Evolutionary conservation across 2,329 filamentous ascomycete genomes (phyloP), one percentile per base, ranked within the genome.

Genomic region (Cladosporium sp.): DNA sequence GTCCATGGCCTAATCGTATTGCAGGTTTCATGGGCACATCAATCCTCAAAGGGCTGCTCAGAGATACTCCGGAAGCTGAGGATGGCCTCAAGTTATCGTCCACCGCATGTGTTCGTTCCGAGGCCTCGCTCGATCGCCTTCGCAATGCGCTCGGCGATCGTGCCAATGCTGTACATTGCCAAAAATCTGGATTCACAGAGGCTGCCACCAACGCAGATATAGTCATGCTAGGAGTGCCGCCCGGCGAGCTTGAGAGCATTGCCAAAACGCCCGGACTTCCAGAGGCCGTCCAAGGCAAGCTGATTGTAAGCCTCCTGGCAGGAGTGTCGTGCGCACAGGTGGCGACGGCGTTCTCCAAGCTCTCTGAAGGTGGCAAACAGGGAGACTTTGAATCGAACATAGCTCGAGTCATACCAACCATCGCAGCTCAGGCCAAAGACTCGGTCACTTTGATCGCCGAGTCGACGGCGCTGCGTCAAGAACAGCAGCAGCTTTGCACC

Each of bases 1-100:
- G n/a, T 16, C 7, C 44, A 21, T 10, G 18, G 11, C 11, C 60
- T 62, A 21, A 62, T 14, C n/a, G 14, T 7, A 12, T 44, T 23
- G 33, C 49, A 72, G 70, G 70, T 18, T 70, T 69, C 57, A 71
- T 72, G 67, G 70, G 70, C 21, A 68, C 70, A 14, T 69, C 69
- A 16, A 66, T 72, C 5, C 65, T 72, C 28, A 65, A 71, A 59
- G 70, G 69, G 1, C 66, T 62, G 14, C 29, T 62, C 11, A 62
- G 35, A 23, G 31, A 52, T 8, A 12, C 14, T 14, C 18, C 11
- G 10, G 31, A 23, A 60, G 28, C 28, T 67, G 37, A 58, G 62
- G 26, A 68, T 53, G 56, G 28, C 31, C 28, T 66, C 50, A 10
- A 56, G 31, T 16, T 68, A 62, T 66, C 64, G 57, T 67, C 59